Evolutionary conservation across 768 basidiomycete species (phyloP).

Genomic region (Naganishia antarctica): DNA sequence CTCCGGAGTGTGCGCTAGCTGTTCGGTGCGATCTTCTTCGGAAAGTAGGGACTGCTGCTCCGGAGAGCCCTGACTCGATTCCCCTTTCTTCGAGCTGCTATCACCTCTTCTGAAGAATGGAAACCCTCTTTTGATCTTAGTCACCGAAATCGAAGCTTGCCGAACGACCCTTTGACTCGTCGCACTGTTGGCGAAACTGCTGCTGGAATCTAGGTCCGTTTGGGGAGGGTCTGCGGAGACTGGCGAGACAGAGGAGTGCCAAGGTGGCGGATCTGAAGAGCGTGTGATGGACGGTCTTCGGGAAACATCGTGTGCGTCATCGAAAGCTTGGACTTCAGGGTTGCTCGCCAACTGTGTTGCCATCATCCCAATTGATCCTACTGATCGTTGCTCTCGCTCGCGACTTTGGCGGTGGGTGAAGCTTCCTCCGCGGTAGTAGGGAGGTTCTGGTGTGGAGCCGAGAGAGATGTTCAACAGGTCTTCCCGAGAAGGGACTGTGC

Average conservation of each 20-base stretch:
- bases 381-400: too few species aligned
- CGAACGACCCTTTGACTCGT: neutral
- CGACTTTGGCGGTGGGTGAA: too few species aligned
- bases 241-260: neutral
- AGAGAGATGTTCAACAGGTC: neutral
- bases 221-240: neutral
- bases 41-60: neutral
- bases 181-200: neutral
- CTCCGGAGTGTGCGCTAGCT: neutral
- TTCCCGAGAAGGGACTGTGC: neutral
- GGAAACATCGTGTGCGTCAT: too few species aligned
- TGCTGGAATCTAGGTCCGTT: neutral
- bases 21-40: neutral
- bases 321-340: too few species aligned
- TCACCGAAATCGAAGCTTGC: neutral
- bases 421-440: too few species aligned
- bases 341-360: too few species aligned
- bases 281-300: neutral
- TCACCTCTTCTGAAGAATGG: conserved; percentile 1
- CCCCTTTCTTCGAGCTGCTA: neutral
- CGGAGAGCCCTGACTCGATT: neutral
- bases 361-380: too few species aligned
- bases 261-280: neutral
- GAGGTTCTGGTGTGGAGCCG: too few species aligned
- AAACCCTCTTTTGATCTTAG: neutral